Evolutionary conservation across 306 rosid genomes (phyloP), one percentile per base, ranked within the genome.

Genomic region (Gastrolobium bilobum): DNA sequence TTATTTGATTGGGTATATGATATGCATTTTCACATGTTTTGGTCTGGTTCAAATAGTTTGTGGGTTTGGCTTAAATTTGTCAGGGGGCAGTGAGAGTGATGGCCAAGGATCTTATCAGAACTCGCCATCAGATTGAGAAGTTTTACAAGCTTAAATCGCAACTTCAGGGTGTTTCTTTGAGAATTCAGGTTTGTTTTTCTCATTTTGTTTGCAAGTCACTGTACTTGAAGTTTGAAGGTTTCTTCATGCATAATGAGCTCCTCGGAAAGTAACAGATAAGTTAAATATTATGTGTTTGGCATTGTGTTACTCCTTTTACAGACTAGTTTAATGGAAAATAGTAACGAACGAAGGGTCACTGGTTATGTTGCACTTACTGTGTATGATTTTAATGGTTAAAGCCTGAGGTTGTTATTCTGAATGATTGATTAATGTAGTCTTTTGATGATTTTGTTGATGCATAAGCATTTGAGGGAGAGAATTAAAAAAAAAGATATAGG

Each of bases 21-120:
- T 72, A n/a, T 7, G 64, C 59, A 71, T 46, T 72, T 56, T 7
- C n/a, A 20, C 57, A 8, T 65, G 63, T 37, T 34, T 75, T 69
- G 42, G 51, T 67, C 7, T 62, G 77, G 70, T 71, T 66, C 11
- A 67, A 47, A 15, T 6, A 11, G 73, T 60, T 64, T 72, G 50
- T 80, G 78, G 61, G 43, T 52, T 71, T 47, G 71, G 51, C 39
- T 65, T 63, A 48, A 65, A 68, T 71, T 68, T 85, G 72, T 74
- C 80, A 91, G 95, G 97, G 95, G 54, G 95, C 92, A 54, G 92
- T 93, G 35, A 91, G 86, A 85, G 93, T 93, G 65, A 93, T 93
- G 98, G 97, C 98, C 1, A 93, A 93, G 75, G 97, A 93, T 80
- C 98, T 93, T 38, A 92, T 93, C 77, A 89, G 97, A 81, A 93